Evolutionary conservation across 495 filamentous ascomycete genomes (phyloP), one percentile per base, ranked within the genome.

Genomic region (Trichoderma orchidacearum): DNA sequence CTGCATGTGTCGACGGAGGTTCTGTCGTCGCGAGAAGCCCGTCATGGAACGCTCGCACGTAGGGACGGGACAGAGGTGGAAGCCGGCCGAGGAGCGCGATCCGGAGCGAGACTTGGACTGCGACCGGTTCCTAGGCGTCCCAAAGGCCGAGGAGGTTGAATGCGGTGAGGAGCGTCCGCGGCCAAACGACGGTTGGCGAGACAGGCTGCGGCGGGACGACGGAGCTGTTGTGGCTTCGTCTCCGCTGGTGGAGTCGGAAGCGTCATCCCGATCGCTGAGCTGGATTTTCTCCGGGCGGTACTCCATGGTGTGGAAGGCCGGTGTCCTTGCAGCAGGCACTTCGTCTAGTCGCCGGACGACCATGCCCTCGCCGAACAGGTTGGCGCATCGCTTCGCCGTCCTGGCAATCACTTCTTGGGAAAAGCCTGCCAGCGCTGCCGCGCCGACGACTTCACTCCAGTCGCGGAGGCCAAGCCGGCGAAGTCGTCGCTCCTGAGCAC

Each of bases 381-480:
- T 74, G 1, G 81, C 75, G 63, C 90, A 95, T 32, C 90, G 74
- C 62, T 81, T 71, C 3, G 83, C 78, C 0, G 88, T 75, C 51
- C 85, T 77, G 38, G 78, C 75, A 7, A 95, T 72, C 5, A 82
- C 85, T 4, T 66, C 63, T 1, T 75, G 62, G 0, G 83, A 70
- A 64, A 87, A 85, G 0, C 85, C 87, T 1, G 74, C 78, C 57
- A 90, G 74, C 0, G 85, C 77, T 21, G 90, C 90, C 0, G 87
- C 70, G 8, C 86, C 85, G 30, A 94, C 66, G 1, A 93, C 77
- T 55, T 91, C 85, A 41, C 84, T 84, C 90, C 90, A 95, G 66
- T 92, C 86, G 2, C 87, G 80, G 30, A 54, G 53, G 53, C 53
- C 53, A 8, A 53, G 31, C 17, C 25, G 25, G 54, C 58, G 45